phyloP scores from a whole-genome alignment of 148 eudicot genomes.

The Persicaria tinctoria region DNA sequence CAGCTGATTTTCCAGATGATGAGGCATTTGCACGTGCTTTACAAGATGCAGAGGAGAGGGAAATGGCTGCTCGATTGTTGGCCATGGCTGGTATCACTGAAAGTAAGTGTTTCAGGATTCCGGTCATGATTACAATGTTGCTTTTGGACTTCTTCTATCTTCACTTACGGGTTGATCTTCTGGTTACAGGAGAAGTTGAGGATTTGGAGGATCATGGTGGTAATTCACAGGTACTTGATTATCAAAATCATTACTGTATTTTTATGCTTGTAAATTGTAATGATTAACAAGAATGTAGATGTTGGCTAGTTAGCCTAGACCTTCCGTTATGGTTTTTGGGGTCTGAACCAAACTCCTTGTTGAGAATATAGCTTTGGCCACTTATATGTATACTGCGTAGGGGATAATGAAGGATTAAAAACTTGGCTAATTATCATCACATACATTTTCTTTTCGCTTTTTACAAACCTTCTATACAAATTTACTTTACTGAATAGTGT shows the following conservation, averaged over 20 bases:
- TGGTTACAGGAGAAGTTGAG: slow-evolving; percentile 46
- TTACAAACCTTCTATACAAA: too few relatives aligned
- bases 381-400: not conserved
- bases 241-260: not conserved
- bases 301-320: not conserved
- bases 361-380: not conserved
- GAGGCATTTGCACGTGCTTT: slow-evolving; percentile 97
- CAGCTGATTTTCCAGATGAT: slow-evolving; percentile 66
- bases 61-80: slow-evolving; percentile 85
- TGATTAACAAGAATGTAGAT: not conserved
- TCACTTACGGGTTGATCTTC: slow-evolving; percentile 6
- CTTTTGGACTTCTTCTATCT: not conserved
- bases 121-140: not conserved
- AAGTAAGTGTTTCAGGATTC: slow-evolving; percentile 31
- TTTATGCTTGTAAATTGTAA: slow-evolving; percentile 1
- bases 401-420: not conserved
- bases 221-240: slow-evolving; percentile 55
- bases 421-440: not conserved
- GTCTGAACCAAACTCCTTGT: not conserved
- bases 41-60: slow-evolving; percentile 93
- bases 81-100: slow-evolving; percentile 76
- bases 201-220: slow-evolving; percentile 53
- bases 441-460: not conserved
- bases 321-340: not conserved
- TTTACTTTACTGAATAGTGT: too few relatives aligned